Percentiles rank a stretch among this genome's conserved stretches.
phyloP scores from a whole-genome alignment of 805 yeast genomes.

The Candida stauntonica region DNA sequence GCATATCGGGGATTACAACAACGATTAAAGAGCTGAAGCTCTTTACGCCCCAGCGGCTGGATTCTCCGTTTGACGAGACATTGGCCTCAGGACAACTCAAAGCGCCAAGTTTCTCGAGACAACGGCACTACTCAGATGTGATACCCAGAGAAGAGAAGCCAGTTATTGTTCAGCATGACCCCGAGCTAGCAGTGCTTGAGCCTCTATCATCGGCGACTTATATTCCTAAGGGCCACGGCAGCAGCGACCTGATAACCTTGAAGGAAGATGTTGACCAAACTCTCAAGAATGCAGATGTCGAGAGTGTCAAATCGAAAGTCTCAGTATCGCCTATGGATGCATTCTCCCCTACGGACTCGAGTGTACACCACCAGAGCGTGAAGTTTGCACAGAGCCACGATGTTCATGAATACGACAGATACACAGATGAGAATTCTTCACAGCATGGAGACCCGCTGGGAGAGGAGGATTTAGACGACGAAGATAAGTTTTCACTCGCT shows the following conservation, averaged over 20 bases:
- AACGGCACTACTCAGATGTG: slow-evolving; percentile 12
- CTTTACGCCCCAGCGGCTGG: slow-evolving; percentile 8
- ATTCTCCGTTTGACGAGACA: slow-evolving; percentile 11
- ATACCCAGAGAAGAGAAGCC: slow-evolving; percentile 1
- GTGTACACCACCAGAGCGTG: slow-evolving; percentile 3
- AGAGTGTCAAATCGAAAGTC: slow-evolving; percentile 1
- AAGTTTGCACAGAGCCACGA: slow-evolving; percentile 14
- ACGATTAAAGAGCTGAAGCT: slow-evolving; percentile 12
- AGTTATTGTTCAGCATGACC: slow-evolving; percentile 4
- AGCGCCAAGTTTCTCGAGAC: slow-evolving; percentile 2
- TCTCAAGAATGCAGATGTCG: slow-evolving; percentile 1
- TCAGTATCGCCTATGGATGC: neutral
- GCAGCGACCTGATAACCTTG: slow-evolving; percentile 13
- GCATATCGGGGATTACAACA: slow-evolving; percentile 6
- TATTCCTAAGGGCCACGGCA: slow-evolving; percentile 55
- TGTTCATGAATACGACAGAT: slow-evolving; percentile 10
- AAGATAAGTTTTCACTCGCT: slow-evolving; percentile 56
- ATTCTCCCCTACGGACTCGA: neutral
- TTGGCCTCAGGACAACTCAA: neutral
- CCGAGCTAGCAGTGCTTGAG: slow-evolving; percentile 33
- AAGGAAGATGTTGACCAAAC: slow-evolving; percentile 14
- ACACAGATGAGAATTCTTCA: slow-evolving; percentile 7
- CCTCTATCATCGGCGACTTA: slow-evolving; percentile 70
- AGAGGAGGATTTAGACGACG: slow-evolving; percentile 17
- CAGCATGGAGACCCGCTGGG: neutral